Percentiles rank a stretch among this genome's conserved stretches.
phyloP scores from a whole-genome alignment of 345 rosid species.

The Luvunga scandens region DNA sequence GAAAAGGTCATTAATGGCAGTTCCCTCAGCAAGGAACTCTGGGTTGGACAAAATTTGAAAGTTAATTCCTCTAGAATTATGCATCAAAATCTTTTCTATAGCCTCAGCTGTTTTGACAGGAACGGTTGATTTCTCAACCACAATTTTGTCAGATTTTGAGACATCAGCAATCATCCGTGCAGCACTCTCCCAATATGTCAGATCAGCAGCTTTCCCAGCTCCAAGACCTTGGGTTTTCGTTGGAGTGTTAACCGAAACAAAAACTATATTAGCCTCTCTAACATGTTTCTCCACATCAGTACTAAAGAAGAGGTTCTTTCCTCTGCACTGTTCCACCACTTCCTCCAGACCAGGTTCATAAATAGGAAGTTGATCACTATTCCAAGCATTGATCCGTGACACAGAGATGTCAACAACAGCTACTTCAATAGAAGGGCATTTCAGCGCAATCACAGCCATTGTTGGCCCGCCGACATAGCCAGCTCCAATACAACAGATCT shows the following conservation, averaged over 20 bases:
- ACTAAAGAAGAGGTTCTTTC: slow-evolving; percentile 61
- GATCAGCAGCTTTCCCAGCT: slow-evolving; percentile 77
- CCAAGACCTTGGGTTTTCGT: slow-evolving; percentile 75
- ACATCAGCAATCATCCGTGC: slow-evolving; percentile 80
- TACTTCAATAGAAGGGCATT: slow-evolving; percentile 59
- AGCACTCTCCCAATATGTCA: slow-evolving; percentile 84
- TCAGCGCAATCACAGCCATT: slow-evolving; percentile 72
- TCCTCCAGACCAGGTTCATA: slow-evolving; percentile 72
- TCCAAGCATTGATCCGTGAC: slow-evolving; percentile 63
- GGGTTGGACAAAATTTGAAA: slow-evolving; percentile 77
- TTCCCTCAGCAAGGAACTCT: slow-evolving; percentile 78
- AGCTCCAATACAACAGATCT: slow-evolving; percentile 77
- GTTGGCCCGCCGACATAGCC: slow-evolving; percentile 80
- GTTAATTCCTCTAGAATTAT: slow-evolving; percentile 64
- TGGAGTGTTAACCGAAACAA: slow-evolving; percentile 76
- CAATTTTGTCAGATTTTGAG: slow-evolving; percentile 65
- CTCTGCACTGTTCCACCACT: slow-evolving; percentile 62
- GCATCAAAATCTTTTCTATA: slow-evolving; percentile 66
- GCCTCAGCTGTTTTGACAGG: slow-evolving; percentile 79
- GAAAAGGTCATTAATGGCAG: slow-evolving; percentile 55
- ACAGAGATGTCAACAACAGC: slow-evolving; percentile 63
- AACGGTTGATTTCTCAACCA: slow-evolving; percentile 75
- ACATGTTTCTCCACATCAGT: slow-evolving; percentile 69
- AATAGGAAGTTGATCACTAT: slow-evolving; percentile 62
- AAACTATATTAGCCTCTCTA: slow-evolving; percentile 58